A percentile compares a stretch with the other conserved stretches of the same genome.
Evolutionary conservation across 306 rosid genomes (phyloP).

Genomic region (Inga leiocalycina): DNA sequence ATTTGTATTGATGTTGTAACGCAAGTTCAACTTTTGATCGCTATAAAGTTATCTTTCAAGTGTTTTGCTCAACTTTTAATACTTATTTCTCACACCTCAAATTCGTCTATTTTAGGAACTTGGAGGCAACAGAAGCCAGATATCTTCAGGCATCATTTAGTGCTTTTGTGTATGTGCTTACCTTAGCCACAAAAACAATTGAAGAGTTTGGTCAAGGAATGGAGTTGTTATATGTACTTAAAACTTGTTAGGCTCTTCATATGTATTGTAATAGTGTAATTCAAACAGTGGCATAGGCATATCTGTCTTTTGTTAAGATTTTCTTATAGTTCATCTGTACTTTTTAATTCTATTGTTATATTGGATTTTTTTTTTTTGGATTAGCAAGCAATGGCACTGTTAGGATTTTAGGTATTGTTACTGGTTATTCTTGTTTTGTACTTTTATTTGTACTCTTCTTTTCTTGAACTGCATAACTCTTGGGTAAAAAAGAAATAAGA

Average conservation of each 20-base stretch:
- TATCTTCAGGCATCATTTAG: conserved; percentile 88
- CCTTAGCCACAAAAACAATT: conserved; percentile 76
- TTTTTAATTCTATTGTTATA: background rate
- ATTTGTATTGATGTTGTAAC: background rate
- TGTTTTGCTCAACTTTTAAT: background rate
- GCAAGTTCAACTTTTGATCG: background rate
- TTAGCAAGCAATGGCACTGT: background rate
- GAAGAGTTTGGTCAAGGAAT: conserved; percentile 81
- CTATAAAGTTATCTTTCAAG: conserved; percentile 9
- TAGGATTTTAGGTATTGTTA: background rate
- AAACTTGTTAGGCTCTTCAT: conserved; percentile 3
- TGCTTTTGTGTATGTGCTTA: conserved; percentile 75
- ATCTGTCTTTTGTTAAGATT: background rate
- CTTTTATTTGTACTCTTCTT: background rate
- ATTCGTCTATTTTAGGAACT: conserved; percentile 54
- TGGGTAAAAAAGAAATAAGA: background rate
- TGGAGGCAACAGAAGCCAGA: conserved; percentile 90
- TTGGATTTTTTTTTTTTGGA: background rate
- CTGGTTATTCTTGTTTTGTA: background rate
- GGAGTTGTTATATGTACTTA: conserved; percentile 46
- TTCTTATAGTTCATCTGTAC: conserved; percentile 3
- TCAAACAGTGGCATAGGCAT: background rate
- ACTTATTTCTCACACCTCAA: background rate
- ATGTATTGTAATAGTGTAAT: background rate
- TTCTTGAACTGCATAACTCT: background rate